Percentiles rank a stretch among this genome's conserved stretches.
These are phyloP conservation scores for Verticillium alfalfae DNA, from an alignment of 2,329 filamentous ascomycete genomes.

Conservation along the genomic window DNA sequence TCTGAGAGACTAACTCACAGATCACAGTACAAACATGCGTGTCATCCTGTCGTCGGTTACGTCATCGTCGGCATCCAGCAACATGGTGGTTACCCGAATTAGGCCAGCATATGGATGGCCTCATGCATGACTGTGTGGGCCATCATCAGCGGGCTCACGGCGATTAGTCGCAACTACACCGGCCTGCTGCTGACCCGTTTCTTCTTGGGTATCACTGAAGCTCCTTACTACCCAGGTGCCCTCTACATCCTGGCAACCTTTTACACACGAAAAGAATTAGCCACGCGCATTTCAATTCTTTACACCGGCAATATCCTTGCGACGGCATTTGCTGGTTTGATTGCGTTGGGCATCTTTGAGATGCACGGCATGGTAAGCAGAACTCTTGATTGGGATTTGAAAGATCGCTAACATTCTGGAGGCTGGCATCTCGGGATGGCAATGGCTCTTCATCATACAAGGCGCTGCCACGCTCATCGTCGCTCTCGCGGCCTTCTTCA, in stretches of 20 bases:
- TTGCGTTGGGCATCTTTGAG: conserved; percentile 18
- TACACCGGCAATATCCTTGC: conserved; percentile 21
- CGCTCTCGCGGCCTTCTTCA: conserved; percentile 7
- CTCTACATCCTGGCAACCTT: conserved; percentile 20
- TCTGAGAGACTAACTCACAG: no score
- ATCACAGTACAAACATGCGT: conserved; percentile 8
- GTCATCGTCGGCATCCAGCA: conserved; percentile 21
- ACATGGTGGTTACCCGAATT: conserved; percentile 9
- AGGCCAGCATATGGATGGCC: conserved; percentile 6
- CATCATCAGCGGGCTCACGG: conserved; percentile 18
- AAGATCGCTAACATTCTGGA: conserved; percentile 11
- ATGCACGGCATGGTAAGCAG: conserved; percentile 17
- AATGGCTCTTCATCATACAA: conserved; percentile 17
- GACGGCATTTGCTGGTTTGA: conserved; percentile 19
- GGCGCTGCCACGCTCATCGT: conserved; percentile 11
- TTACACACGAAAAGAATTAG: conserved; percentile 23
- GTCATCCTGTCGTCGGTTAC: conserved; percentile 14
- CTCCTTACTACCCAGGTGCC: conserved; percentile 21
- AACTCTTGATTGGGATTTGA: conserved; percentile 13
- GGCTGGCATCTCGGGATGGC: conserved; percentile 17
- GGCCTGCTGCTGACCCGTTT: conserved; percentile 17
- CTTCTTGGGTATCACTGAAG: conserved; percentile 20
- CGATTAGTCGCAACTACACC: conserved; percentile 18
- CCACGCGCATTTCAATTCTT: conserved; percentile 17
- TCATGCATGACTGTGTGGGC: conserved; percentile 16